These are phyloP conservation scores for Ceratonia siliqua DNA, from an alignment of 306 rosid genomes.

Conservation along the genomic window DNA sequence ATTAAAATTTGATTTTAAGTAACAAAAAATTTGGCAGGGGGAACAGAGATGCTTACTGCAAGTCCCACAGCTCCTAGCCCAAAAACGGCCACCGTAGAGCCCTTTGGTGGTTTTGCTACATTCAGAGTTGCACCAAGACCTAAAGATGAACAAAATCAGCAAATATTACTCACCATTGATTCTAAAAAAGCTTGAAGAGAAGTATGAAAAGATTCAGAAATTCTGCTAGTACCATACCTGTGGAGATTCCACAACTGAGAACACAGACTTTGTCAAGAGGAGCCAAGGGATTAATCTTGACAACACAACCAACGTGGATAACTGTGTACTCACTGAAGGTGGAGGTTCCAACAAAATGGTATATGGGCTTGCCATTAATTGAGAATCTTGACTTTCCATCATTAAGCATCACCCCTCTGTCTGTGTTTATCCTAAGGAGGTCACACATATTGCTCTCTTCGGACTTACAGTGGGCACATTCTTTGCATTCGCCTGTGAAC, in stretches of 20 bases:
- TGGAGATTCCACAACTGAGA: slow-evolving; percentile 49
- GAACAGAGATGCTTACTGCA: slow-evolving; percentile 19
- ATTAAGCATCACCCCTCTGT: slow-evolving; percentile 38
- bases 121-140: slow-evolving; percentile 48
- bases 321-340: slow-evolving; percentile 53
- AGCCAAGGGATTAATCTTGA: slow-evolving; percentile 41
- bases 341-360: slow-evolving; percentile 48
- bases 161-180: too few species aligned
- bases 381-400: slow-evolving; percentile 48
- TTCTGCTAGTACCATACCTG: too few species aligned
- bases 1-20: not conserved
- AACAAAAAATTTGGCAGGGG: not conserved
- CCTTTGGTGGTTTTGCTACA: slow-evolving; percentile 49
- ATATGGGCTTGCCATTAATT: slow-evolving; percentile 35
- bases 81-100: slow-evolving; percentile 42
- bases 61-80: slow-evolving; percentile 51
- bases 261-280: slow-evolving; percentile 47
- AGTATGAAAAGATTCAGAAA: too few species aligned
- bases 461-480: slow-evolving; percentile 44
- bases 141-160: too few species aligned
- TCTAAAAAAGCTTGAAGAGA: too few species aligned
- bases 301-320: slow-evolving; percentile 40
- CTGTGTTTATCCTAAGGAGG: slow-evolving; percentile 38
- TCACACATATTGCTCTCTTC: slow-evolving; percentile 51
- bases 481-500: slow-evolving; percentile 45